Conservation (phyloP, 108 stramenopile genomes). For the Aurantiochytrium sp. region DNA sequence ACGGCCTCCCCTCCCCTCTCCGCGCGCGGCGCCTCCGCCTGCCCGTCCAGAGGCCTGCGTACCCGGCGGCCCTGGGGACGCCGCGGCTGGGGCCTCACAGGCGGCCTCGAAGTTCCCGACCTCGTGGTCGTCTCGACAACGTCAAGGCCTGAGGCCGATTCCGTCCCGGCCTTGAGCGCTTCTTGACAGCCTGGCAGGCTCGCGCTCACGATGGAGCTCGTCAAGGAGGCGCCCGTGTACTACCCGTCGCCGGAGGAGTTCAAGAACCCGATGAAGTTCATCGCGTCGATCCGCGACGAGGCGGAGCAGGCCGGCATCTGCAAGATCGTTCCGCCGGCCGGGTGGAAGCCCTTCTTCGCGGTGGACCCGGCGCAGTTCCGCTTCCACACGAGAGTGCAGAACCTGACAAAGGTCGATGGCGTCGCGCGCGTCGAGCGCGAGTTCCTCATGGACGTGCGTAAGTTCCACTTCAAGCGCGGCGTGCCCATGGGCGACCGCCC, state of each 20-base stretch:
- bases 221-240: conserved; percentile 9
- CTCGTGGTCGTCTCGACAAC: too few species aligned
- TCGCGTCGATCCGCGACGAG: conserved; percentile 73
- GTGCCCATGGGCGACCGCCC: neutral
- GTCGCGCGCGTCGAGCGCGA: conserved; percentile 13
- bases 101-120: too few species aligned
- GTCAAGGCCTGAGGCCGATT: too few species aligned
- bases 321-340: conserved; percentile 91
- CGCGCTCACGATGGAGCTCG: conserved; percentile 26
- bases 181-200: too few species aligned
- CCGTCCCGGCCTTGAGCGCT: too few species aligned
- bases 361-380: neutral
- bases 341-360: conserved; percentile 71
- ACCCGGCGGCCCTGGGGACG: too few species aligned
- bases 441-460: neutral
- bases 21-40: too few species aligned
- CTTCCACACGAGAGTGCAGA: conserved; percentile 51
- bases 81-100: too few species aligned
- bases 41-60: too few species aligned
- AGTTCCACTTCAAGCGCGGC: conserved; percentile 3
- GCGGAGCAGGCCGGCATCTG: conserved; percentile 87
- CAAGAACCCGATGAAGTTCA: conserved; percentile 73
- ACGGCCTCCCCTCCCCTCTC: too few species aligned
- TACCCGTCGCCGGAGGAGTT: conserved; percentile 52
- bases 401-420: conserved; percentile 39